Evolutionary conservation across 768 basidiomycete genomes (phyloP), one percentile per base, ranked within the genome.

Genomic region (Mrakia gelida): DNA sequence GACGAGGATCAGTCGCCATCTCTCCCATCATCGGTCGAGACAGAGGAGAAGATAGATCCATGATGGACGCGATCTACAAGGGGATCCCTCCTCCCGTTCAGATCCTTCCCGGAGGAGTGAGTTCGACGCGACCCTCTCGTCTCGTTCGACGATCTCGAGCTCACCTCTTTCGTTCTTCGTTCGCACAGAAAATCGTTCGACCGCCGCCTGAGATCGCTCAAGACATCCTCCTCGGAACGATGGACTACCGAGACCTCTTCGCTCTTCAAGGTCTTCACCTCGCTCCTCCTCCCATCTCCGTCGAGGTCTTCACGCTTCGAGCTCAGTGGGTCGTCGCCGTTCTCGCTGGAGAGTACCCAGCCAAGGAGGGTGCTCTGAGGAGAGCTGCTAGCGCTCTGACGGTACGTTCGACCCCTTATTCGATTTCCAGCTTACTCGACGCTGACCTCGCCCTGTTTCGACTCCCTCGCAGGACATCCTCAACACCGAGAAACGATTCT

Each of bases 381-480:
- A n/a, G 72, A 41, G 52, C 52, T 32, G 34, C 49, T 18, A 34
- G 52, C 38, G 72, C 72, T 54, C 11, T 73, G 56, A 54, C 72
- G 18, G 68, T 71, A 8, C 45, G 68, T 18, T 71, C 41, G 3
- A 26, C 13, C 68, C 13, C 26, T 28, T n/a, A n/a, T n/a, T n/a
- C n/a, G n/a, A n/a, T 28, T 23, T 67, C 6, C 16, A 4, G 7
- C 18, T 38, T 0, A 3, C 26, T 59, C 16, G 26, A 67, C 23
- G 65, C 65, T 67, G 65, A 67, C 34, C 34, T 71, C 68, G 13
- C 18, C 13, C 5, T 15, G 45, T 10, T 45, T 45, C 11, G 15
- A 45, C 41, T 70, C 23, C 5, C n/a, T n/a, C 26, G 8, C 68
- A 71, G 68, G 72, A 73, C 52, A 73, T 73, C 56, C 72, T 73